Conservation (phyloP, 768 basidiomycete genomes). For the Rhizopogon salebrosus region DNA sequence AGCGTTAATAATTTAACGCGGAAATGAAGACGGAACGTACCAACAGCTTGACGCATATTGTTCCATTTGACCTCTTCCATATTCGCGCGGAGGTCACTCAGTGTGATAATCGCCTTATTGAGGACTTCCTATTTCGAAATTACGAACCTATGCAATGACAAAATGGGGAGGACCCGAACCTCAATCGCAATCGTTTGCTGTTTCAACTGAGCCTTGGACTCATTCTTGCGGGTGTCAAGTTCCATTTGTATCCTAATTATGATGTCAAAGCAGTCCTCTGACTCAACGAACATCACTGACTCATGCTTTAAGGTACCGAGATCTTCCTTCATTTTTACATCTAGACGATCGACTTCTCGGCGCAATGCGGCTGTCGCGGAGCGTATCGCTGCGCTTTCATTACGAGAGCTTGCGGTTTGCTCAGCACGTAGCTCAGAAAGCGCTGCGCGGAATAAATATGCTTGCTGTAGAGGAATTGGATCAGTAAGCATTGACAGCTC, state of each 20-base stretch:
- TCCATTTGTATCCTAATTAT: conserved; percentile 89
- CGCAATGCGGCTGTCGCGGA: conserved; percentile 71
- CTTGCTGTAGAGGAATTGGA: conserved; percentile 56
- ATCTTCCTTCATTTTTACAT: conserved; percentile 93
- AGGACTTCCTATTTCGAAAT: conserved; percentile 52
- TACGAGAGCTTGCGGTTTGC: conserved; percentile 73
- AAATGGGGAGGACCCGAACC: conserved; percentile 33
- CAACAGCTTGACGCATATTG: conserved; percentile 79
- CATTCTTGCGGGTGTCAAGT: conserved; percentile 88
- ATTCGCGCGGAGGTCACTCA: conserved; percentile 75
- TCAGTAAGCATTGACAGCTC: neutral
- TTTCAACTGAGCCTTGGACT: conserved; percentile 80
- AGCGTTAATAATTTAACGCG: neutral
- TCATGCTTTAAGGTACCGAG: conserved; percentile 87
- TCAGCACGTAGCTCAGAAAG: conserved; percentile 87
- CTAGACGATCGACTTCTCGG: conserved; percentile 79
- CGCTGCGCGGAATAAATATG: conserved; percentile 92
- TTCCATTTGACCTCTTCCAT: conserved; percentile 88
- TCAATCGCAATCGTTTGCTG: conserved; percentile 81
- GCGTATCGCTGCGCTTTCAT: conserved; percentile 81
- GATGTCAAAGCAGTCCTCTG: neutral
- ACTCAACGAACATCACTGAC: conserved; percentile 40
- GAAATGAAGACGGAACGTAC: conserved; percentile 35
- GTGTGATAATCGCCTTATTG: conserved; percentile 65
- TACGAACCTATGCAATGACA: neutral